Percentiles rank a stretch among this genome's conserved stretches.
phyloP scores from a whole-genome alignment of 768 basidiomycete genomes.

The Asterophora parasitica region DNA sequence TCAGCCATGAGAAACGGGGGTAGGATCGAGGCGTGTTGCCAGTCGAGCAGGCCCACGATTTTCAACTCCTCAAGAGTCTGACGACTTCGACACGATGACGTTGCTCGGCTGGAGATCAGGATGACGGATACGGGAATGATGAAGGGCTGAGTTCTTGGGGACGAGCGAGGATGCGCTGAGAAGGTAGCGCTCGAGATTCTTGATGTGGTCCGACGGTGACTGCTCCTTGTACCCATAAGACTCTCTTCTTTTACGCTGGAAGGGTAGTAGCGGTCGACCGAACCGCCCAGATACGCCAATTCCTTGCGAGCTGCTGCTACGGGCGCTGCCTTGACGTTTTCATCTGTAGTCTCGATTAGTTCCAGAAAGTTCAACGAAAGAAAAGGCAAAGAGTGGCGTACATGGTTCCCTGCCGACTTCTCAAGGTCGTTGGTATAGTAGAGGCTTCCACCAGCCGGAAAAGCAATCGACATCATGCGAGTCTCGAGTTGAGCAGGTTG shows the following conservation, averaged over 20 bases:
- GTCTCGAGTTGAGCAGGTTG: conserved; percentile 46
- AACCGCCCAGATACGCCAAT: conserved; percentile 42
- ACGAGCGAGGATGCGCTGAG: conserved; percentile 43
- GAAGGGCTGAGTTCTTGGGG: conserved; percentile 32
- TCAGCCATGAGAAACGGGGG: conserved; percentile 46
- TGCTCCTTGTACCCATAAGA: conserved; percentile 41
- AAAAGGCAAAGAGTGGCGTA: too few species aligned
- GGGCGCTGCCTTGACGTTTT: conserved; percentile 39
- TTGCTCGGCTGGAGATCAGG: conserved; percentile 48
- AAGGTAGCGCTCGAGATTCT: conserved; percentile 47
- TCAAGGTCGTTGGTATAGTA: conserved; percentile 44
- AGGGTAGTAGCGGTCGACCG: conserved; percentile 43
- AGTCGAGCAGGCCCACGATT: conserved; percentile 44
- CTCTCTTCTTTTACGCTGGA: conserved; percentile 36
- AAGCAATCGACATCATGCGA: conserved; percentile 40
- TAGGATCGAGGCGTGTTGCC: conserved; percentile 53
- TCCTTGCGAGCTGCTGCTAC: conserved; percentile 41
- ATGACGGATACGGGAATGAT: conserved; percentile 47
- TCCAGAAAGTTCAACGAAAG: conserved; percentile 15
- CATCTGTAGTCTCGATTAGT: conserved; percentile 36
- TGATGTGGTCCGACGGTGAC: conserved; percentile 35
- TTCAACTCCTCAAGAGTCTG: conserved; percentile 32
- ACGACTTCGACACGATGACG: conserved; percentile 41
- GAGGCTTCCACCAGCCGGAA: conserved; percentile 49
- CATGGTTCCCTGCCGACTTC: conserved; percentile 30